Evolutionary conservation across 768 basidiomycete genomes (phyloP), one percentile per base, ranked within the genome.

Genomic region (Guyanaporus albipodus): DNA sequence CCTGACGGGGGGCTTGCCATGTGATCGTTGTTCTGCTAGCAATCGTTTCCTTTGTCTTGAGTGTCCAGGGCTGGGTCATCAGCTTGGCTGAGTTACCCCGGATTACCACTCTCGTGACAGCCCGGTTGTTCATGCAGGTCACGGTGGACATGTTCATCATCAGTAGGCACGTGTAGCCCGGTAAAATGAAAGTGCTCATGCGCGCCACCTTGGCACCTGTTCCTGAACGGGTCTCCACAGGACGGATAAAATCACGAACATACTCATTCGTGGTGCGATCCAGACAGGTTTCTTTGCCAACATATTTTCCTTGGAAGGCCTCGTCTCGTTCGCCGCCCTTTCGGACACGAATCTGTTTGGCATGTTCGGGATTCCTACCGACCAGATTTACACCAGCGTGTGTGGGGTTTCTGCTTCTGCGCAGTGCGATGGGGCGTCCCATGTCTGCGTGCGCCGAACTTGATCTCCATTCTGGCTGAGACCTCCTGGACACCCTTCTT

Each of bases 311-410:
- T 3, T 42, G 9, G 34, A 21, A 2, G 28, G 29, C 10, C 9
- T 45, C 11, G 6, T 38, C 27, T 49, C 62, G 0, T 71, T 70
- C 52, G 8, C 61, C 9, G 40, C 44, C n/a, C 47, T 57, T n/a
- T 62, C 63, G 1, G 50, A 51, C 8, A 68, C 70, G 2, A 67
- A 63, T 28, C 38, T 69, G 4, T 73, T 67, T 32, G 57, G 60
- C 21, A 65, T 73, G 57, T 74, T 76, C 38, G 63, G 65, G 3
- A 57, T 72, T 9, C 67, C 72, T 0, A 59, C 72, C 15, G 71
- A 72, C 21, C 68, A 72, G 14, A 73, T 77, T 48, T 61, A 70
- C 49, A 76, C 74, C 3, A 77, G 76, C 40, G 76, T 77, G 45
- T 57, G 73, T 42, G n/a, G n/a, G n/a, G n/a, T n/a, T n/a, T n/a